Conservation (phyloP, 1,284 basidiomycete species). For the Mixia osmundae region DNA sequence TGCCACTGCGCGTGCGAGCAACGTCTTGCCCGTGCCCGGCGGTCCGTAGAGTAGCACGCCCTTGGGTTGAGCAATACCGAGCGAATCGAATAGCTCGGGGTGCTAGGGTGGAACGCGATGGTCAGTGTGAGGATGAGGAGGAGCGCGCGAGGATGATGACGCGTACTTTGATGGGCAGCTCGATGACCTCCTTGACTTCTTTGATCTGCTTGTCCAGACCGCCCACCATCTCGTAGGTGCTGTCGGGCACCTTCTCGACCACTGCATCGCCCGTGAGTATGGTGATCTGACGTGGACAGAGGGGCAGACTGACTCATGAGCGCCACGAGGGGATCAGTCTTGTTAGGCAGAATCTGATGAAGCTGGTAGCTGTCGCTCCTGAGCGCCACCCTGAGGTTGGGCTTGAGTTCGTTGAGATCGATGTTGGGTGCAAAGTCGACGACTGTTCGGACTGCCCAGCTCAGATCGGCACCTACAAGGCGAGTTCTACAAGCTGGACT, state of each 20-base stretch:
- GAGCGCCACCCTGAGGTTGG: slow-evolving; percentile 76
- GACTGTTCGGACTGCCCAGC: slow-evolving; percentile 29
- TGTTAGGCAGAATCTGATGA: slow-evolving; percentile 82
- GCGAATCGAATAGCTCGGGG: slow-evolving; percentile 83
- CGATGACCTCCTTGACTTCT: slow-evolving; percentile 98
- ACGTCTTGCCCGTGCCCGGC: slow-evolving; percentile 94
- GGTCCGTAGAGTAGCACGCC: slow-evolving; percentile 80
- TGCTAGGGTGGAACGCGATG: no score
- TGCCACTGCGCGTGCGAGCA: slow-evolving; percentile 92
- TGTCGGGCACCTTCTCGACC: slow-evolving; percentile 99
- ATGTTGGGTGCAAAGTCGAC: slow-evolving; percentile 84
- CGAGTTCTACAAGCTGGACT: slow-evolving; percentile 13
- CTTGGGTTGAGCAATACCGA: slow-evolving; percentile 94
- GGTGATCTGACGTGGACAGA: slow-evolving; percentile 46
- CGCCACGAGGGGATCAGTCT: slow-evolving; percentile 81
- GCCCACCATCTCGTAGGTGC: slow-evolving; percentile 98
- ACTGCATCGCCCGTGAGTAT: slow-evolving; percentile 95
- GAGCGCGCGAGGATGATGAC: no score
- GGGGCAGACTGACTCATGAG: slow-evolving; percentile 40
- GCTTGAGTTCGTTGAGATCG: slow-evolving; percentile 53
- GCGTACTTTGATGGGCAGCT: slow-evolving; percentile 85
- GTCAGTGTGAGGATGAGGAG: no score
- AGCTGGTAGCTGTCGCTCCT: slow-evolving; percentile 66
- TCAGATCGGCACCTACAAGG: no score
- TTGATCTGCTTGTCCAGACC: slow-evolving; percentile 96